phyloP scores from a whole-genome alignment of 305 asterid species.

The Rubia peregrina region DNA sequence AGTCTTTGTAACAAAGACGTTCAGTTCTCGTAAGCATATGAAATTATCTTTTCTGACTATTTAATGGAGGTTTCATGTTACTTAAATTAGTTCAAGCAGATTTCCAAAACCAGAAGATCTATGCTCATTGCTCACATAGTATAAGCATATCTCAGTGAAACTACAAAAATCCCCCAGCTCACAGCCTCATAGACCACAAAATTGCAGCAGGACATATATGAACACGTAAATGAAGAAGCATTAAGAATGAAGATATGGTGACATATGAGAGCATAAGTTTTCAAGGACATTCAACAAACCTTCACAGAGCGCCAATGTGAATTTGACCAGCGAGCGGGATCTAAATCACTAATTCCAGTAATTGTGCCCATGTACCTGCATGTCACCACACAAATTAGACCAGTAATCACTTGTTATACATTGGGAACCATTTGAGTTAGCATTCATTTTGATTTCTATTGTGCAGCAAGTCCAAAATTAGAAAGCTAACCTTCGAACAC shows the following conservation, averaged over 20 bases:
- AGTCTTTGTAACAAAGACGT: not conserved
- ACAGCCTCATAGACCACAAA: not conserved
- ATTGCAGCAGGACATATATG: not conserved
- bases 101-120: not conserved
- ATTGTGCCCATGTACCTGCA: conserved; percentile 95
- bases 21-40: not conserved
- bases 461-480: not conserved
- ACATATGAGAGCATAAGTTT: not conserved
- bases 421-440: not conserved
- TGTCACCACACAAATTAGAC: conserved; percentile 11
- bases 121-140: not conserved
- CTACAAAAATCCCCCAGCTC: not conserved
- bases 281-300: conserved; percentile 30
- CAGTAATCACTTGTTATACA: not conserved
- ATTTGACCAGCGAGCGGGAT: conserved; percentile 93
- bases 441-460: not conserved
- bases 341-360: conserved; percentile 84
- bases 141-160: not conserved
- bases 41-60: not conserved
- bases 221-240: not conserved
- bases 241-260: not conserved
- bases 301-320: conserved; percentile 97
- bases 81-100: not conserved
- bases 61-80: not conserved
- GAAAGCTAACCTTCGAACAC: conserved; percentile 34